Percentiles rank a stretch among this genome's conserved stretches.
phyloP scores from a whole-genome alignment of 2,329 filamentous ascomycete species.

The Hymenoscyphus albidus region DNA sequence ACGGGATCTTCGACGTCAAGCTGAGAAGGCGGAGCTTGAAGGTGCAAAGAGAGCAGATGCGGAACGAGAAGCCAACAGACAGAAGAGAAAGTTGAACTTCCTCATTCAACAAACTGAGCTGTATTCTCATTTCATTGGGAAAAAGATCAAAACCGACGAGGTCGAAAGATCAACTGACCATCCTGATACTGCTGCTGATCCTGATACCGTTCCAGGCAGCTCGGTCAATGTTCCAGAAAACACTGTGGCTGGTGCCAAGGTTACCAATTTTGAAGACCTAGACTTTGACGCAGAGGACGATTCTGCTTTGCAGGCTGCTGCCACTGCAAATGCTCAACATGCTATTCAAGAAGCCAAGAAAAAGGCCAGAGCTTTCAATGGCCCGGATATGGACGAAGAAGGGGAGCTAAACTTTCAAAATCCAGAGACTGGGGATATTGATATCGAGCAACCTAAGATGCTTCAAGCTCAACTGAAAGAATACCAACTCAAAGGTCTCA shows the following conservation, averaged over 20 bases:
- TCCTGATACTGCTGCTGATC: conserved; percentile 57
- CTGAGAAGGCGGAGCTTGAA: conserved; percentile 93
- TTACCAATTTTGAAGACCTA: conserved; percentile 90
- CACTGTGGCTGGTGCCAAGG: conserved; percentile 60
- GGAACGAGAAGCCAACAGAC: conserved; percentile 92
- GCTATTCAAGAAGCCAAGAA: conserved; percentile 92
- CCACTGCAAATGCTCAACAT: conserved; percentile 92
- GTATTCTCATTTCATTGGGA: conserved; percentile 98
- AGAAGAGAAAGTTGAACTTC: conserved; percentile 99
- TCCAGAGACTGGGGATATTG: conserved; percentile 87
- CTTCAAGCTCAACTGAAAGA: conserved; percentile 94
- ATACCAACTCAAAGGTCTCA: conserved; percentile 98
- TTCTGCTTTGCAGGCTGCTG: conserved; percentile 71
- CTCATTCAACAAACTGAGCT: conserved; percentile 97
- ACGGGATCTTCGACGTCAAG: conserved; percentile 86
- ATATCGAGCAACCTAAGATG: conserved; percentile 91
- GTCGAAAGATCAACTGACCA: conserved; percentile 88
- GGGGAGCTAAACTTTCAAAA: conserved; percentile 99
- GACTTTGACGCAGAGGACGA: conserved; percentile 97
- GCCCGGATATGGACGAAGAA: conserved; percentile 76
- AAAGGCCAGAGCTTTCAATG: conserved; percentile 89
- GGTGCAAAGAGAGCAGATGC: conserved; percentile 96
- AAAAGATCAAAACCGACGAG: conserved; percentile 97
- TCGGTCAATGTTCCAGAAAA: conserved; percentile 48
- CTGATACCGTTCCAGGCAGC: conserved; percentile 35